A percentile compares a stretch with the other conserved stretches of the same genome.
phyloP scores from a whole-genome alignment of 2,329 filamentous ascomycete species.

The Septoria petroselini region DNA sequence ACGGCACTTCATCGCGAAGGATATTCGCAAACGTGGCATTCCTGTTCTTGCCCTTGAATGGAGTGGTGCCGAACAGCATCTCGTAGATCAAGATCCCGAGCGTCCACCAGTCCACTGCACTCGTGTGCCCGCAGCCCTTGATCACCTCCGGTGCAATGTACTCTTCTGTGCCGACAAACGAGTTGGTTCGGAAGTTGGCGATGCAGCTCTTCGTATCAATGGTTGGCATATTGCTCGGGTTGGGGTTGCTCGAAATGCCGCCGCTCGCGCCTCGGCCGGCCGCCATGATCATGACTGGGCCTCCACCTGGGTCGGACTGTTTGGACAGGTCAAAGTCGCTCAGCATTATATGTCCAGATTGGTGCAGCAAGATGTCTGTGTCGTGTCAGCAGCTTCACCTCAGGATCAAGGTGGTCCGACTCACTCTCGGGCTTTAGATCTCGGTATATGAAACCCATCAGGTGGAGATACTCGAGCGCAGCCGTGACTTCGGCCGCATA shows the following conservation, averaged over 20 bases:
- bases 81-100: conserved; percentile 96
- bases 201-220: conserved; percentile 99
- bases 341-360: conserved; percentile 99
- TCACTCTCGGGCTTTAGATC: conserved; percentile 95
- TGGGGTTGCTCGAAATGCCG: conserved; percentile 65
- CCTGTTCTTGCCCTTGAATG: conserved; percentile 98
- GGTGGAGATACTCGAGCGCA: conserved; percentile 89
- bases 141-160: conserved; percentile 99
- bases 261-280: conserved; percentile 62
- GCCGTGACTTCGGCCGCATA: conserved; percentile 97
- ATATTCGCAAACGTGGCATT: conserved; percentile 99
- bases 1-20: conserved; percentile 88
- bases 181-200: conserved; percentile 96
- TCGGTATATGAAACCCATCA: conserved; percentile 99
- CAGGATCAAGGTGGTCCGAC: conserved; percentile 38
- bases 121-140: conserved; percentile 96
- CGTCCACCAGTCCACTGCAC: conserved; percentile 99
- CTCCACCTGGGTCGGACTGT: conserved; percentile 92
- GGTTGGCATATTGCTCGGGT: conserved; percentile 73
- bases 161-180: conserved; percentile 96
- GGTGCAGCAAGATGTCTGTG: conserved; percentile 89
- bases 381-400: background rate
- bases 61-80: conserved; percentile 97
- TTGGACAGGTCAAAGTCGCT: conserved; percentile 98
- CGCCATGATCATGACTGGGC: conserved; percentile 89